Conservation (phyloP, 805 yeast species). For the Zygoascus ofunaensis region DNA sequence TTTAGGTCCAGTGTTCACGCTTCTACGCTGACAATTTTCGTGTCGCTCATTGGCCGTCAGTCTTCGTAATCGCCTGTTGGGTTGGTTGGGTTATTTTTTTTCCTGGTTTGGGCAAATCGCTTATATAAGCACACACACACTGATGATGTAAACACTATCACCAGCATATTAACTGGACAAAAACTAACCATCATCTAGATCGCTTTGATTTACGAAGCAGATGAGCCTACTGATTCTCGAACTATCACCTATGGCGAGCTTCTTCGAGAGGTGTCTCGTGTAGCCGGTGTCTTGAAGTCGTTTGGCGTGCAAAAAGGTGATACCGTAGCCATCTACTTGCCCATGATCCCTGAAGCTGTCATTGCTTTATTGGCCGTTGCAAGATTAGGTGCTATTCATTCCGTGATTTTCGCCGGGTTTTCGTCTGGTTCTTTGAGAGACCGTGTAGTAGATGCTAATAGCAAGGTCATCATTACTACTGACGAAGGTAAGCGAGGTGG, state of each 20-base stretch:
- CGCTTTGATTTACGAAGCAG: slow-evolving; percentile 79
- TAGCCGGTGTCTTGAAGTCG: slow-evolving; percentile 72
- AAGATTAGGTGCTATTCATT: slow-evolving; percentile 91
- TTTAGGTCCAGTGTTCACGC: too few species aligned
- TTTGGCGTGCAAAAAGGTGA: slow-evolving; percentile 94
- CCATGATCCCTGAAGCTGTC: slow-evolving; percentile 96
- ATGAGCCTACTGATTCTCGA: slow-evolving; percentile 67
- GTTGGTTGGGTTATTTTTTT: background rate
- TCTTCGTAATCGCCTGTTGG: background rate
- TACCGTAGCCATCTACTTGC: slow-evolving; percentile 90
- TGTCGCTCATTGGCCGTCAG: background rate
- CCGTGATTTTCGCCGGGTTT: slow-evolving; percentile 95
- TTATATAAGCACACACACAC: background rate
- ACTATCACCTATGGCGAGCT: slow-evolving; percentile 79
- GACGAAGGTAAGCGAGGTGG: slow-evolving; percentile 97
- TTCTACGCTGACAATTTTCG: background rate
- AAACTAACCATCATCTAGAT: slow-evolving; percentile 10
- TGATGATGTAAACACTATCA: too few species aligned
- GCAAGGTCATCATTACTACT: slow-evolving; percentile 80
- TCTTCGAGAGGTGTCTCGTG: slow-evolving; percentile 70
- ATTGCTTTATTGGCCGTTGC: slow-evolving; percentile 89
- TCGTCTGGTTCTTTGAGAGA: slow-evolving; percentile 87
- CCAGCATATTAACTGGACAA: too few species aligned
- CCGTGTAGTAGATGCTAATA: slow-evolving; percentile 80
- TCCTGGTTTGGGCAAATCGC: background rate